Evolutionary conservation across 495 filamentous ascomycete genomes (phyloP).

Genomic region (Penicillium alfredii): DNA sequence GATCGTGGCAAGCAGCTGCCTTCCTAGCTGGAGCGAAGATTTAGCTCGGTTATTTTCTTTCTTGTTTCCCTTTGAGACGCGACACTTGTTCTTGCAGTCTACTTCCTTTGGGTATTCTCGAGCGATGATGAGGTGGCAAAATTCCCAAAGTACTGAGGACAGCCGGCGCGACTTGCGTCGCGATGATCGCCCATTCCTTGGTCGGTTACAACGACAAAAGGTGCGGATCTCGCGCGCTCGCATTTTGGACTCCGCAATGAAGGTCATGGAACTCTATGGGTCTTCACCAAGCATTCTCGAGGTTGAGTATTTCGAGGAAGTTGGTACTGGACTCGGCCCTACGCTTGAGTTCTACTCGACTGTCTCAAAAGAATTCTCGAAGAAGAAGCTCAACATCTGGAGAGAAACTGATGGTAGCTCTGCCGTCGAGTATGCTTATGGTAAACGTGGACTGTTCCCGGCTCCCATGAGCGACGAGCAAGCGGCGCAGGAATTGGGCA

Average conservation of each 20-base stretch:
- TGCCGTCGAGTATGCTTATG: conserved; percentile 80
- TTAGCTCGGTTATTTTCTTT: conserved; percentile 94
- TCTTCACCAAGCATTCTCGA: conserved; percentile 91
- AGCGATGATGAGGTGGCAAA: conserved; percentile 97
- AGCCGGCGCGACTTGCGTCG: conserved; percentile 71
- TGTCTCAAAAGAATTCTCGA: conserved; percentile 94
- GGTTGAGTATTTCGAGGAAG: conserved; percentile 98
- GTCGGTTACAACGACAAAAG: conserved; percentile 90
- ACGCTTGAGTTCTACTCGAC: conserved; percentile 98
- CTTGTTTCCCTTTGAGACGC: conserved; percentile 98
- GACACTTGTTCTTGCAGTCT: conserved; percentile 94
- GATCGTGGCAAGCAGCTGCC: conserved; percentile 94
- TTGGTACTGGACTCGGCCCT: conserved; percentile 91
- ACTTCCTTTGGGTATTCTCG: conserved; percentile 97
- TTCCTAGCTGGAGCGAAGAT: conserved; percentile 96
- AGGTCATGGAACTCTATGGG: conserved; percentile 99
- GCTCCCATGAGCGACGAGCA: conserved; percentile 82
- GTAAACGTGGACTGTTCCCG: conserved; percentile 81
- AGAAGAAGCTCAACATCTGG: conserved; percentile 95
- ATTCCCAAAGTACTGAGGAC: conserved; percentile 74
- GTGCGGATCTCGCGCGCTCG: conserved; percentile 89
- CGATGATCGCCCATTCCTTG: conserved; percentile 89
- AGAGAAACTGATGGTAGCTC: conserved; percentile 78
- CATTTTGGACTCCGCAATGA: conserved; percentile 93
- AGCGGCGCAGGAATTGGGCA: conserved; percentile 65